Evolutionary conservation across 495 filamentous ascomycete genomes (phyloP).

Genomic region (Aspergillus sclerotioniger): DNA sequence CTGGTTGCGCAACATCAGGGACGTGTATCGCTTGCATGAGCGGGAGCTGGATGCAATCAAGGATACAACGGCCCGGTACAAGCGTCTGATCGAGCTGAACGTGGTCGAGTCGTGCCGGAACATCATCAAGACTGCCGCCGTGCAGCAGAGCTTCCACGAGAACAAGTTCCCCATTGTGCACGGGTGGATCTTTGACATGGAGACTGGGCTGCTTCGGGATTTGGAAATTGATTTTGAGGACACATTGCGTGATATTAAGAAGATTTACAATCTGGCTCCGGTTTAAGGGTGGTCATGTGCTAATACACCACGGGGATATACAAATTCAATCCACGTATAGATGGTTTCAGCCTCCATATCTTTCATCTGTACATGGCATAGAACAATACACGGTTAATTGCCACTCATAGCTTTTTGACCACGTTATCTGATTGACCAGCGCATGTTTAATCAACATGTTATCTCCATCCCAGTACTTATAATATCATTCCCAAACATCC

Average conservation of each 20-base stretch:
- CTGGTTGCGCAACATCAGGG: slow-evolving; percentile 71
- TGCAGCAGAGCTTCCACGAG: slow-evolving; percentile 63
- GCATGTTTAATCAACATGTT: too few species aligned
- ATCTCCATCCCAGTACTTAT: too few species aligned
- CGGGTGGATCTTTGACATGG: slow-evolving; percentile 65
- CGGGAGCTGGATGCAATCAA: slow-evolving; percentile 48
- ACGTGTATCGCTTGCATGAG: slow-evolving; percentile 52
- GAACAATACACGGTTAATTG: too few species aligned
- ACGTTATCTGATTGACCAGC: too few species aligned
- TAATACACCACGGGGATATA: too few species aligned
- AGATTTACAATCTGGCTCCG: slow-evolving; percentile 29
- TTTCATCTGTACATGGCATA: too few species aligned
- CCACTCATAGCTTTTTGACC: too few species aligned
- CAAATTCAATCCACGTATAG: too few species aligned
- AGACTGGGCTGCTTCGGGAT: slow-evolving; percentile 54
- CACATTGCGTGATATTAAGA: slow-evolving; percentile 30
- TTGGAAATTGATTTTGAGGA: slow-evolving; percentile 43
- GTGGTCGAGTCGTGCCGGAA: slow-evolving; percentile 60
- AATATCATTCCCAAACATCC: too few species aligned
- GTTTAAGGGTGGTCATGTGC: too few species aligned
- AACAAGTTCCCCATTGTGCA: slow-evolving; percentile 66
- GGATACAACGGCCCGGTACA: slow-evolving; percentile 39
- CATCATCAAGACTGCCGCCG: slow-evolving; percentile 55
- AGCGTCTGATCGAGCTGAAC: slow-evolving; percentile 64
- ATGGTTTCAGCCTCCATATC: too few species aligned